phyloP scores from a whole-genome alignment of 176 grass and related monocot species.

The Secale cereale region DNA sequence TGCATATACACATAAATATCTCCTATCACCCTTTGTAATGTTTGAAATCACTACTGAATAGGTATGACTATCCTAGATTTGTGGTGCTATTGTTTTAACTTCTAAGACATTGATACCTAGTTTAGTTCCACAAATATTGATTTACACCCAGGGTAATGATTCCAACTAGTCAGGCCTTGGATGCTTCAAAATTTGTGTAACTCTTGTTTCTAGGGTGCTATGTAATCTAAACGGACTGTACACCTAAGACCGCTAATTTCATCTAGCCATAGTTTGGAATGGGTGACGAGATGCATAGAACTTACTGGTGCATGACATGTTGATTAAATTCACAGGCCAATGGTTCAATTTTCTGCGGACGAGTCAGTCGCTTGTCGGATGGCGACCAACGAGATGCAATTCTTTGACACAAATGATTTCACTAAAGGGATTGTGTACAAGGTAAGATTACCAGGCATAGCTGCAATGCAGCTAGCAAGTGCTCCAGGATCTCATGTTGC shows the following conservation, averaged over 20 bases:
- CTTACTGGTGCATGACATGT: conserved; percentile 31
- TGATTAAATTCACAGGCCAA: conserved; percentile 68
- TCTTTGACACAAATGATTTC: conserved; percentile 86
- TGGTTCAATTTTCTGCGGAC: conserved; percentile 80
- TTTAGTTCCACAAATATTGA: background rate
- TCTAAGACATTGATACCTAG: background rate
- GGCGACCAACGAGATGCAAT: conserved; percentile 86
- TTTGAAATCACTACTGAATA: background rate
- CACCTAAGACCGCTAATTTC: background rate
- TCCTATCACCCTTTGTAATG: background rate
- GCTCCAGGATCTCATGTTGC: conserved; percentile 75
- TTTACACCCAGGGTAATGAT: background rate
- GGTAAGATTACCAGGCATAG: conserved; percentile 70
- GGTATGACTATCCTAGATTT: background rate
- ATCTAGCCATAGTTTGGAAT: background rate
- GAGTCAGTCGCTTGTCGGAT: conserved; percentile 83
- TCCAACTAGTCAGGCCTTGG: background rate
- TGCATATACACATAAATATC: background rate
- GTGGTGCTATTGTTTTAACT: background rate
- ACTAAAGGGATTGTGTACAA: conserved; percentile 66
- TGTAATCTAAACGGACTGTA: background rate
- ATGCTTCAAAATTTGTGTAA: background rate
- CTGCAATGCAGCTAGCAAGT: conserved; percentile 73
- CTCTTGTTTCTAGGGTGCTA: background rate
- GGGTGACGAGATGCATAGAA: background rate